Conservation (phyloP, 345 rosid species). For the Nasturtium officinale region DNA sequence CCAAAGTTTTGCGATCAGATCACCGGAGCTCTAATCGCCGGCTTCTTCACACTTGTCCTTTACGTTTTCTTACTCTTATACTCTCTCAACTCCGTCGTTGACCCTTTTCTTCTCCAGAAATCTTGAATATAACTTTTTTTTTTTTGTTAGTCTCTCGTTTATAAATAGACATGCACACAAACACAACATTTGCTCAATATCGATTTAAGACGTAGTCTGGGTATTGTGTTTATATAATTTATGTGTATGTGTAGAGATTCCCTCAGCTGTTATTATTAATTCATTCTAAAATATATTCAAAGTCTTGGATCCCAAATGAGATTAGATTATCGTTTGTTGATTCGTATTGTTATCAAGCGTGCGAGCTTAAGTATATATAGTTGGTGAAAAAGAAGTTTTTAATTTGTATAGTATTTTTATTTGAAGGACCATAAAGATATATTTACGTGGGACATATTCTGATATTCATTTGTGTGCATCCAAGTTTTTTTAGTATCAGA, state of each 20-base stretch:
- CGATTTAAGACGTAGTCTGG: background rate
- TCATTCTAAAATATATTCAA: background rate
- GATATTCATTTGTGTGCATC: background rate
- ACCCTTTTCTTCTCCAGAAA: constrained; percentile 59
- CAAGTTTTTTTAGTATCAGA: background rate
- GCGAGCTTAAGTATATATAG: background rate
- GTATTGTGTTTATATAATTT: background rate
- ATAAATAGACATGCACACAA: background rate
- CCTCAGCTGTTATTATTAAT: background rate
- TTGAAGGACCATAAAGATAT: background rate
- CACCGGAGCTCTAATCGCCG: constrained; percentile 62
- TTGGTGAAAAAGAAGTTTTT: background rate
- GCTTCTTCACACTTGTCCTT: constrained; percentile 54
- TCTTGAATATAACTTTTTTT: constrained; percentile 29
- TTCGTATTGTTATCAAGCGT: background rate
- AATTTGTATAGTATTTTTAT: background rate
- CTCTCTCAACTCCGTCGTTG: constrained; percentile 53
- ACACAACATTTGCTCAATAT: background rate
- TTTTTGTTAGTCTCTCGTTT: background rate
- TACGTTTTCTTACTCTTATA: constrained; percentile 52
- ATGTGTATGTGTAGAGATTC: background rate
- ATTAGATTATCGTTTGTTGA: background rate
- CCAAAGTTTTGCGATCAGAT: constrained; percentile 67
- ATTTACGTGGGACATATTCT: background rate
- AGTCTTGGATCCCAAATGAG: background rate